Percentiles rank a stretch among this genome's conserved stretches.
These are phyloP conservation scores for Leccinum longicurvipes DNA, from an alignment of 768 basidiomycete species.

Conservation along the genomic window DNA sequence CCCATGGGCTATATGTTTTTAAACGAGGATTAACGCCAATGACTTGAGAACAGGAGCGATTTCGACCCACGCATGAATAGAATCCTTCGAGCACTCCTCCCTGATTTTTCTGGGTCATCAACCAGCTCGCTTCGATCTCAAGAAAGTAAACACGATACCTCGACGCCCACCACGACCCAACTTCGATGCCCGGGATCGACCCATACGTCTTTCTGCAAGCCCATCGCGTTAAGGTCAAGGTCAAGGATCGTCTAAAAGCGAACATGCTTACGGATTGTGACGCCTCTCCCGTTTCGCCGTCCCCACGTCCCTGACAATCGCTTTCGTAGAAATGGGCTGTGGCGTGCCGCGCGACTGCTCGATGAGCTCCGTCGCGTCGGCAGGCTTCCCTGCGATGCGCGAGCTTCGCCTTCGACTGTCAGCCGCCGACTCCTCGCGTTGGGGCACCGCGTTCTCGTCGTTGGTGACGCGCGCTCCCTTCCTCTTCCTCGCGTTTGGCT, in stretches of 20 bases:
- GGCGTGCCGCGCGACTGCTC: conserved; percentile 35
- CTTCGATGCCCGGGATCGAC: conserved; percentile 69
- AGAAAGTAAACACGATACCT: conserved; percentile 37
- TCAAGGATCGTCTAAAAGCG: conserved; percentile 8
- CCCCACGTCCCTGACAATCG: conserved; percentile 35
- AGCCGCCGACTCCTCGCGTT: not conserved
- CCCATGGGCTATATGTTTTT: conserved; percentile 57
- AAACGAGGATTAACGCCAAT: not conserved
- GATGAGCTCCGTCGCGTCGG: conserved; percentile 44
- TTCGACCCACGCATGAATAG: conserved; percentile 76
- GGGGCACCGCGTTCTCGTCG: conserved; percentile 20
- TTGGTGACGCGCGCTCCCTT: conserved; percentile 16
- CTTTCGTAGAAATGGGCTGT: conserved; percentile 38
- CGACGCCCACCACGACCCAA: conserved; percentile 83
- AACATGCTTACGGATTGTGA: conserved; percentile 30
- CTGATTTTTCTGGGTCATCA: conserved; percentile 24
- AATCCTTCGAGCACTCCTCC: conserved; percentile 65
- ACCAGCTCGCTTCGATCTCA: not conserved
- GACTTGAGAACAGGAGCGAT: not conserved
- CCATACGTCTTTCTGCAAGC: conserved; percentile 70
- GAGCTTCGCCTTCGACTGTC: conserved; percentile 58
- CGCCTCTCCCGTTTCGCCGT: conserved; percentile 31
- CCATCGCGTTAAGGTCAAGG: conserved; percentile 6
- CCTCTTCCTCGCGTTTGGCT: conserved; percentile 21
- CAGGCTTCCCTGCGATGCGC: conserved; percentile 55